Evolutionary conservation across 2,329 filamentous ascomycete species (phyloP), one percentile per base, ranked within the genome.

Genomic region (Colletotrichum brevisporum): DNA sequence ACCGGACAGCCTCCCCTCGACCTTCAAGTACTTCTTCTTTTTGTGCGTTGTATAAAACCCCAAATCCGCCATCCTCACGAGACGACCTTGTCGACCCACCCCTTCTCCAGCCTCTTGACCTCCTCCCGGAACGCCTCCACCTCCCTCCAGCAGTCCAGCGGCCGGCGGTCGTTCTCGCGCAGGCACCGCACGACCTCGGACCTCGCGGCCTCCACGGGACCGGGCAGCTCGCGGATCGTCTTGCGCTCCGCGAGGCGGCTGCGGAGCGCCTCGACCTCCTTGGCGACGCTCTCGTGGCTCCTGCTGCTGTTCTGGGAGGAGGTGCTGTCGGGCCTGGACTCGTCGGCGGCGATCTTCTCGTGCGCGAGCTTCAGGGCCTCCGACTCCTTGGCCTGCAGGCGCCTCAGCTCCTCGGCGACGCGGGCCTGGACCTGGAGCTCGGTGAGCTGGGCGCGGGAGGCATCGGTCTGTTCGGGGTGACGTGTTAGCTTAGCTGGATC

Each of bases 61-160:
- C 45, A 12, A 8, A 16, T n/a, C 13, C 8, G n/a, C 8, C 8
- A 5, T n/a, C 26, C 59, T 78, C 73, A 86, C 72, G 82, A 81
- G 67, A 93, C 88, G 64, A 97, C 90, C 83, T 91, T 94, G 78
- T 97, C 92, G 43, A 98, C 94, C 89, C 97, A 98, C 27, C 86
- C 86, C 82, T 90, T 91, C 88, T 98, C 95, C 81, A 98, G 81
- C 83, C 89, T 90, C 74, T 92, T 90, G 58, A 98, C 95, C 86
- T 97, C 94, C 75, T 88, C 88, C 89, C 95, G 97, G 82, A 98
- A 98, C 21, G 85, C 86, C 83, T 97, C 92, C 26, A 98, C 94
- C 88, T 98, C 94, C 81, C 91, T 88, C 92, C 93, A 98, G 87
- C 95, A 98, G 84, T 98, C 93, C 78, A 98, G 84, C 78, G 95